A percentile compares a stretch with the other conserved stretches of the same genome.
Conservation (phyloP, 2,329 filamentous ascomycete species). For the Apiospora kogelbergensis region DNA sequence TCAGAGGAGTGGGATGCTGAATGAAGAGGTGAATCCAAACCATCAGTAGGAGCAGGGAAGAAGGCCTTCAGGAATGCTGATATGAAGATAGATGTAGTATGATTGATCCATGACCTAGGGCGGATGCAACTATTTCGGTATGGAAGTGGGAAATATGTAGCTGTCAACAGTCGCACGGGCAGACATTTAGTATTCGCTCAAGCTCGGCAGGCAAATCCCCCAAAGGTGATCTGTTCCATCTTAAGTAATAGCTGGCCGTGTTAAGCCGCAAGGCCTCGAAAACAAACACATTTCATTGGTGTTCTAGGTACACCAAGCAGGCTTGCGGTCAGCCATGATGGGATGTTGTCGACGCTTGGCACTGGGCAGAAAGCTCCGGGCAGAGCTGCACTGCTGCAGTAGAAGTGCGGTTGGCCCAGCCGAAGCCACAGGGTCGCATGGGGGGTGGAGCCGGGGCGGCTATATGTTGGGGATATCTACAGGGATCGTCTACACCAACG, state of each 20-base stretch:
- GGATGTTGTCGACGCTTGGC: background rate
- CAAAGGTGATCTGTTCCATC: background rate
- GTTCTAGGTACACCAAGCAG: background rate
- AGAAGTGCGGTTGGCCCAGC: background rate
- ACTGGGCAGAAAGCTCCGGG: background rate
- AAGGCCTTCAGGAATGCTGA: background rate
- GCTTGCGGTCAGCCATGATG: background rate
- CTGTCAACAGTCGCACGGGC: background rate
- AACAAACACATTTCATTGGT: background rate
- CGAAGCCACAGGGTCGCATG: background rate
- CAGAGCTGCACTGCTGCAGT: background rate
- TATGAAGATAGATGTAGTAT: too few species aligned
- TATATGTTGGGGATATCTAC: background rate
- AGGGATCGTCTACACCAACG: background rate
- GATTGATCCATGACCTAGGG: too few species aligned
- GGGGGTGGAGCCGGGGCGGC: background rate
- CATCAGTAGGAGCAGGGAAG: background rate
- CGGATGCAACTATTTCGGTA: too few species aligned
- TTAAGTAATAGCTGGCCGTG: background rate
- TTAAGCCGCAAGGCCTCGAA: background rate
- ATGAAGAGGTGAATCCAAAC: background rate
- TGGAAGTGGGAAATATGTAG: background rate
- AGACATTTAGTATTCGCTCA: too few species aligned
- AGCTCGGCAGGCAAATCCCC: background rate
- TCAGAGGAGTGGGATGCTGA: background rate